Evolutionary conservation across 2,329 filamentous ascomycete genomes (phyloP), one percentile per base, ranked within the genome.

Genomic region (Gremmenia infestans): DNA sequence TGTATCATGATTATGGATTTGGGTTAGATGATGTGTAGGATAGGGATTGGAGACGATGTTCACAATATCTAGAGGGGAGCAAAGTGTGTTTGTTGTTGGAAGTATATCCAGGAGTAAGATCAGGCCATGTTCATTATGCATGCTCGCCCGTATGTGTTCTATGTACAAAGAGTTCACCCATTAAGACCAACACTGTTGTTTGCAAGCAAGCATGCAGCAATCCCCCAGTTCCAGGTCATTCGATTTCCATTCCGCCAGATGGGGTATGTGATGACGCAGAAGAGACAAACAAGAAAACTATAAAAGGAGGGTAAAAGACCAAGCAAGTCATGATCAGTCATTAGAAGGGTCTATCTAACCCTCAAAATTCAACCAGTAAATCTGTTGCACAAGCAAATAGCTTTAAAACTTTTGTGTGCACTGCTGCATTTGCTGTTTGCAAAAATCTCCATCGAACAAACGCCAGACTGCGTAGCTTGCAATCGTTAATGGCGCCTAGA

Each of bases 251-350:
- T 53, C 50, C 40, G 42, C 50, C 40, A 36, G 11, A 49, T 42
- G 46, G 52, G 54, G 52, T 60, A 53, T 60, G 54, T 57, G 19
- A 48, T 19, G 23, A 25, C 28, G 45, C 12, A 48, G 22, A 53
- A 23, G 37, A 28, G 25, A 5, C 28, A 32, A 32, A 32, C 28
- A 11, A 49, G 15, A 51, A 53, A 52, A 42, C 36, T 17, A 39
- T 28, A 15, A 52, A 60, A 60, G 39, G 54, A 60, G 54, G 54
- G 57, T 54, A 40, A 37, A 50, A 51, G 52, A 45, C 48, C 50
- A 45, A 48, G 36, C 23, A n/a, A 17, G 42, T 61, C 57, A 46
- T 63, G 57, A 59, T 57, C 57, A 55, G 53, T 61, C 60, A 59
- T 63, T 57, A 60, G 32, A 53, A 46, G 22, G 43, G 17, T 57